Evolutionary conservation across 2,329 filamentous ascomycete species (phyloP), one percentile per base, ranked within the genome.

Genomic region (Diplocarpon rosae): DNA sequence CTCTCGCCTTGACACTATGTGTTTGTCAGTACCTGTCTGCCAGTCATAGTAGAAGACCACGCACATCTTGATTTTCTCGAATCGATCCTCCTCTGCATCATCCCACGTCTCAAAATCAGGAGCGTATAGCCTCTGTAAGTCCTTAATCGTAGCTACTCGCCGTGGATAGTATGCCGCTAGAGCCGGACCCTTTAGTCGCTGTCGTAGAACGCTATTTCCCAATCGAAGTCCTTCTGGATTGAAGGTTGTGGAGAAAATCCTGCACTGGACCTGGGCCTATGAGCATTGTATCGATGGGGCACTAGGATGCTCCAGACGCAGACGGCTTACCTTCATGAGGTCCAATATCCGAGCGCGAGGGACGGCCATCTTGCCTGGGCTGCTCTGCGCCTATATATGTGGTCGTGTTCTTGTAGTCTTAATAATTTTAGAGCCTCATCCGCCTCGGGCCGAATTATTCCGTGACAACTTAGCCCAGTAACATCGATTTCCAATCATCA

Each of bases 171-270:
- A 98, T 46, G 85, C 74, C 32, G 81, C 83, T 52, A 95, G 68
- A 0, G 83, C 69, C 27, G 88, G 85, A n/a, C 92, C 92, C 60
- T 76, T 79, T 51, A 96, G 71, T 60, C 89, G 80, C 65, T 95
- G 85, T 60, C 89, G 85, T 48, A 98, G 73, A 63, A 98, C 73
- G 66, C 92, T 94, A 69, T 92, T 95, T 60, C 92, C 92, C 56
- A 86, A 78, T 50, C 92, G 85, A 50, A 83, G 65, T 55, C 80
- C 71, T 44, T 86, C 74, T 20, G 92, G 92, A 67, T 98, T 98
- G 72, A 80, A 96, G 42, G 82, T 89, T 40, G 84, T 85, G 59
- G 81, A 82, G 72, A 96, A 98, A 69, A 96, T 78, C 63, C 81
- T 78, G 73, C 87, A 95, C 82, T 89, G 88, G 61, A 77, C 76